phyloP scores from a whole-genome alignment of 495 filamentous ascomycete genomes.

The Penicillium lividum region DNA sequence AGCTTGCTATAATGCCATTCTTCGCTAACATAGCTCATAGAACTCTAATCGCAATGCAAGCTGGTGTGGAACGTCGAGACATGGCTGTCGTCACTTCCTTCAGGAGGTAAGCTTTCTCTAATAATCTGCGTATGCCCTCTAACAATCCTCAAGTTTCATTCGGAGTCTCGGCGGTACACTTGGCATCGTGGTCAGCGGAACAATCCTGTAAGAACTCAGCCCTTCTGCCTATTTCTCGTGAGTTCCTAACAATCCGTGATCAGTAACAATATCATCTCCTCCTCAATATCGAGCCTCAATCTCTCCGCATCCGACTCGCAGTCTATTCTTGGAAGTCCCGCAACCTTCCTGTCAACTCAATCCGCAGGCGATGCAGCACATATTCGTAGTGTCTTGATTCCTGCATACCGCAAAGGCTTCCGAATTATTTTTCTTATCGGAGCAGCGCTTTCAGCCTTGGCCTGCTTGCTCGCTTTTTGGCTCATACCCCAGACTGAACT shows the following conservation, averaged over 20 bases:
- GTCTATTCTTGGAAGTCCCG: conserved; percentile 35
- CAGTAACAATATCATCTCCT: conserved; percentile 48
- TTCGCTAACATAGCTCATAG: conserved; percentile 13
- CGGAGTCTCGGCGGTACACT: conserved; percentile 55
- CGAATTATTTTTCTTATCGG: conserved; percentile 52
- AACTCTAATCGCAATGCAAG: conserved; percentile 53
- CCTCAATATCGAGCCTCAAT: conserved; percentile 35
- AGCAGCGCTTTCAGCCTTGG: conserved; percentile 46
- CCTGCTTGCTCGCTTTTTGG: conserved; percentile 43
- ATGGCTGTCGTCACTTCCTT: conserved; percentile 58
- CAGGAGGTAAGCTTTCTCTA: conserved; percentile 43
- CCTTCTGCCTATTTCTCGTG: background rate
- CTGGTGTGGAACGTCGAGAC: conserved; percentile 51
- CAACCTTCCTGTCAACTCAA: conserved; percentile 32
- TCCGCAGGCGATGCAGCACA: conserved; percentile 34
- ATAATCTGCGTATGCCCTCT: conserved; percentile 9
- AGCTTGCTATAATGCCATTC: background rate
- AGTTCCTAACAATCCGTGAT: background rate
- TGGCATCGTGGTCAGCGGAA: conserved; percentile 53
- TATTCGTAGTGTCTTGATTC: conserved; percentile 40
- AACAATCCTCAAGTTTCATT: conserved; percentile 43
- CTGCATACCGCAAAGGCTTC: conserved; percentile 52
- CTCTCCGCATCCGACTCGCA: conserved; percentile 27
- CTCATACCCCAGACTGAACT: conserved; percentile 52
- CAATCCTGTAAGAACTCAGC: conserved; percentile 43